Conservation (phyloP, 345 rosid species). For the Cochlearia excelsa region DNA sequence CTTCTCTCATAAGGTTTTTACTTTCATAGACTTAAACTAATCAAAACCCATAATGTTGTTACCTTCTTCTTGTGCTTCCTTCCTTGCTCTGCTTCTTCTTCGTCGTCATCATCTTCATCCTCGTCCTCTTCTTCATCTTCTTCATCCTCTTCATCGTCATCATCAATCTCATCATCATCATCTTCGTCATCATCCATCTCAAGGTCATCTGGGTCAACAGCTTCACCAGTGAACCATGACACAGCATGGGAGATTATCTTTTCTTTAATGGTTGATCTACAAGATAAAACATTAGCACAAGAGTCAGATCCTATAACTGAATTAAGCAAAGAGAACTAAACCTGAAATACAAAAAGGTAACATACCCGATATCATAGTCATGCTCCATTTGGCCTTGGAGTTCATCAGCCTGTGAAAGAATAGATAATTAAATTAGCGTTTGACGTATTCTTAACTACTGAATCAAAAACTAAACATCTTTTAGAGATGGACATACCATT, state of each 20-base stretch:
- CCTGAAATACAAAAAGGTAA: slow-evolving; percentile 6
- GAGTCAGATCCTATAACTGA: neutral
- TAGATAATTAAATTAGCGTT: neutral
- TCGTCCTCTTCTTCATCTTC: slow-evolving; percentile 63
- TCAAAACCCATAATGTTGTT: neutral
- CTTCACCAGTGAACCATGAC: slow-evolving; percentile 99
- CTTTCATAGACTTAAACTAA: neutral
- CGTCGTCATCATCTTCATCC: slow-evolving; percentile 55
- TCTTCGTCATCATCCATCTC: slow-evolving; percentile 55
- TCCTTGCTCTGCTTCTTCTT: slow-evolving; percentile 21
- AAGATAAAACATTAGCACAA: slow-evolving; percentile 4
- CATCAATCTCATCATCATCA: slow-evolving; percentile 40
- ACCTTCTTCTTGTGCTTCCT: slow-evolving; percentile 18
- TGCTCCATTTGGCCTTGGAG: slow-evolving; percentile 95
- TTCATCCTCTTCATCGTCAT: slow-evolving; percentile 41
- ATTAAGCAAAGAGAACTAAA: neutral
- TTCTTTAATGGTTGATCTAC: slow-evolving; percentile 81
- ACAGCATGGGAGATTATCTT: slow-evolving; percentile 92
- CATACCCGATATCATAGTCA: slow-evolving; percentile 94
- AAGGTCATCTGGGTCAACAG: slow-evolving; percentile 62
- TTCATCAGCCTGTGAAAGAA: slow-evolving; percentile 73
- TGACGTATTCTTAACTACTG: neutral
- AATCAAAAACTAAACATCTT: neutral
- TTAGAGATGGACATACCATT: slow-evolving; percentile 42
- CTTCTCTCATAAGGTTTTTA: neutral